Evolutionary conservation across 2,329 filamentous ascomycete species (phyloP).

Genomic region (Westerdykella aurantiaca): DNA sequence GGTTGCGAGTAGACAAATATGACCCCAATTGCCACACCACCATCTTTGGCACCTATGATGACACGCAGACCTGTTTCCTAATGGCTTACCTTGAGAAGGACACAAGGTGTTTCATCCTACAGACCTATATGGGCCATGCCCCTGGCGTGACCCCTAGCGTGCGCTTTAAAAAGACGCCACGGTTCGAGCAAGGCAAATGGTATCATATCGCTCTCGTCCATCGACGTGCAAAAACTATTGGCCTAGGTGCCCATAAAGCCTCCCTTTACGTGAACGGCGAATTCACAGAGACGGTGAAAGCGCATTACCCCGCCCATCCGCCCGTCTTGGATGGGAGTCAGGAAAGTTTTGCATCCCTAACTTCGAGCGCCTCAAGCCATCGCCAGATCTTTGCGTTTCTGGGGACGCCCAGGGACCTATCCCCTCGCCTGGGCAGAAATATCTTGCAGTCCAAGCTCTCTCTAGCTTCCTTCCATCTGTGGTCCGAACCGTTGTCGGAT

Average conservation of each 20-base stretch:
- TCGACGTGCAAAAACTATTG: slow-evolving; percentile 59
- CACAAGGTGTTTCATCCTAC: slow-evolving; percentile 87
- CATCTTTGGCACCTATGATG: slow-evolving; percentile 90
- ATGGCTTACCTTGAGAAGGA: slow-evolving; percentile 92
- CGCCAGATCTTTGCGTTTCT: slow-evolving; percentile 84
- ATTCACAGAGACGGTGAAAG: slow-evolving; percentile 86
- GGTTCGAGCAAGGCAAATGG: slow-evolving; percentile 73
- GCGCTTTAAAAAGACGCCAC: slow-evolving; percentile 81
- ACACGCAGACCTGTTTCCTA: slow-evolving; percentile 86
- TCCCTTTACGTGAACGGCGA: slow-evolving; percentile 89
- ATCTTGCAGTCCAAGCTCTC: slow-evolving; percentile 78
- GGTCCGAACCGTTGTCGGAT: slow-evolving; percentile 81
- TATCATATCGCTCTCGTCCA: slow-evolving; percentile 92
- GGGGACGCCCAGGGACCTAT: slow-evolving; percentile 84
- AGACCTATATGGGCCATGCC: slow-evolving; percentile 83
- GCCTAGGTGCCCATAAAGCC: slow-evolving; percentile 71
- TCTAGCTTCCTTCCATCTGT: slow-evolving; percentile 80
- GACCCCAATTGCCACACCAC: slow-evolving; percentile 85
- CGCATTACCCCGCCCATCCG: slow-evolving; percentile 76
- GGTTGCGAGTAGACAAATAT: slow-evolving; percentile 83
- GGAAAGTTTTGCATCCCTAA: slow-evolving; percentile 66
- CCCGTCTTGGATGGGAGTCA: slow-evolving; percentile 57
- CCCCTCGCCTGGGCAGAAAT: slow-evolving; percentile 66
- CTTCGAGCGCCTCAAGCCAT: slow-evolving; percentile 48
- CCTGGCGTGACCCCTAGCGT: slow-evolving; percentile 68